phyloP scores from a whole-genome alignment of 1,284 basidiomycete species.

The Fomitopsis pinicola region DNA sequence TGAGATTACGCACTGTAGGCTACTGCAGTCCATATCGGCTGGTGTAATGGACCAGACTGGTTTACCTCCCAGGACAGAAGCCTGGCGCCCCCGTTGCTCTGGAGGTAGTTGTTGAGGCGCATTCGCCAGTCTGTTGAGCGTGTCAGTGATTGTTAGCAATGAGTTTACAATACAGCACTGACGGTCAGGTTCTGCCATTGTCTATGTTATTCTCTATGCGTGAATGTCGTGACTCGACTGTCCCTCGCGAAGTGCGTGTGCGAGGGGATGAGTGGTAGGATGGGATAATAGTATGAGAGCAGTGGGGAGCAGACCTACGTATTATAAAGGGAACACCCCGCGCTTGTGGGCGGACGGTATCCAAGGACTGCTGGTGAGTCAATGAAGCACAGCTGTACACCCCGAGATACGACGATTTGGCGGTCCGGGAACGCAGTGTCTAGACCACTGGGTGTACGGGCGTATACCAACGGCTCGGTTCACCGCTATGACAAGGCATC shows the following conservation, averaged over 20 bases:
- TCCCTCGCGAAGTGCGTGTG: background rate
- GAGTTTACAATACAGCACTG: background rate
- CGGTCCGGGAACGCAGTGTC: conserved; percentile 15
- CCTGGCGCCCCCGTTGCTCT: conserved; percentile 24
- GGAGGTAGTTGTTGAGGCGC: conserved; percentile 32
- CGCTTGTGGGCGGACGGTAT: background rate
- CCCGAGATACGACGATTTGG: conserved; percentile 14
- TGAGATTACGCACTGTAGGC: conserved; percentile 23
- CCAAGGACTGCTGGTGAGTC: conserved; percentile 16
- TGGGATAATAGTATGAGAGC: background rate
- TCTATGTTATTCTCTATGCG: background rate
- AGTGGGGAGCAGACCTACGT: background rate
- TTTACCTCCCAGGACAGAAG: conserved; percentile 24
- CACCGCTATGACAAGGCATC: background rate
- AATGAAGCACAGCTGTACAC: conserved; percentile 19
- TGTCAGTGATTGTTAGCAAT: background rate
- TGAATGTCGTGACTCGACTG: background rate
- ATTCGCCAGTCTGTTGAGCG: conserved; percentile 27
- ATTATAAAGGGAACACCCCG: background rate
- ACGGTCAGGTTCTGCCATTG: conserved; percentile 5
- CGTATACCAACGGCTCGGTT: background rate
- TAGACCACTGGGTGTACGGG: background rate
- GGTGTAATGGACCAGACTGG: conserved; percentile 25
- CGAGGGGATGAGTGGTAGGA: background rate
- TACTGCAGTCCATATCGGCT: conserved; percentile 27